A percentile compares a stretch with the other conserved stretches of the same genome.
Evolutionary conservation across 768 basidiomycete genomes (phyloP).

Genomic region (Lactarius pseudohatsudake): DNA sequence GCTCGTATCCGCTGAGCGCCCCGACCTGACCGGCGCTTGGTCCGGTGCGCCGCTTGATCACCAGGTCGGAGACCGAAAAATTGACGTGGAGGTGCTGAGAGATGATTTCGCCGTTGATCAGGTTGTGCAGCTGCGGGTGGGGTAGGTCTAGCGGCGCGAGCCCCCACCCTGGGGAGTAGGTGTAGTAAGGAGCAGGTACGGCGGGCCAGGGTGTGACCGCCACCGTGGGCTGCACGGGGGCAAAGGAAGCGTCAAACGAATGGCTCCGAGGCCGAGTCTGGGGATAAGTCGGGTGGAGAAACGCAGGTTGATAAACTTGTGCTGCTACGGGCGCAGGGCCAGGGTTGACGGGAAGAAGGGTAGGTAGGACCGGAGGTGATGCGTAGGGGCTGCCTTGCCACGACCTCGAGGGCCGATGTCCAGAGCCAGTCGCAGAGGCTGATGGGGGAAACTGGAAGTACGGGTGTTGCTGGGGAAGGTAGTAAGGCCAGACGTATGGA

Average conservation of each 20-base stretch:
- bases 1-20: conserved; percentile 21
- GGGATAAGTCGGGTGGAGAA: conserved; percentile 16
- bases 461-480: conserved; percentile 21
- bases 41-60: conserved; percentile 14
- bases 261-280: conserved; percentile 20
- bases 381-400: conserved; percentile 21
- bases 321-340: conserved; percentile 2
- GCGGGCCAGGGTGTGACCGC: conserved; percentile 11
- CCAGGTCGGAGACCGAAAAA: conserved; percentile 16
- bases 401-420: conserved; percentile 17
- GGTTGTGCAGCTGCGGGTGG: conserved; percentile 25
- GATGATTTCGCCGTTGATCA: conserved; percentile 26
- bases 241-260: conserved; percentile 25
- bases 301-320: conserved; percentile 11
- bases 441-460: conserved; percentile 25
- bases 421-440: not conserved
- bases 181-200: conserved; percentile 20
- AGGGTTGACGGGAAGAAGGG: conserved; percentile 9
- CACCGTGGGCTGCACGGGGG: conserved; percentile 7
- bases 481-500: conserved; percentile 25
- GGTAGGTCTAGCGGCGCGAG: conserved; percentile 19
- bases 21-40: not conserved
- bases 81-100: conserved; percentile 19
- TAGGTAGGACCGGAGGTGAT: conserved; percentile 22
- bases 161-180: conserved; percentile 19